Evolutionary conservation across 352 stramenopile species (phyloP).

Genomic region (Phytophthora constricta): DNA sequence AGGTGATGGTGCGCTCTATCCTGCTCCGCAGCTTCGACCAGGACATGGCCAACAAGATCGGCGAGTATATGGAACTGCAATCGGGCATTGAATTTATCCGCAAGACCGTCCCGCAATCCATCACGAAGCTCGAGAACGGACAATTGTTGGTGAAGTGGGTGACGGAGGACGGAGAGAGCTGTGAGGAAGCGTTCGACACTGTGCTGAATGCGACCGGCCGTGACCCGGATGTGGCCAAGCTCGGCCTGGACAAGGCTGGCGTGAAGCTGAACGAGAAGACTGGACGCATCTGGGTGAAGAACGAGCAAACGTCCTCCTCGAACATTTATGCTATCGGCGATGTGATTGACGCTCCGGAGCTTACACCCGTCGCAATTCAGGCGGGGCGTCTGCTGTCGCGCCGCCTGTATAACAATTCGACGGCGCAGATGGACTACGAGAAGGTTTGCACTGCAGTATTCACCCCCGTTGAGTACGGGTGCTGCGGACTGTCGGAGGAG

Average conservation of each 20-base stretch:
- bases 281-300: slow-evolving; percentile 90
- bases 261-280: slow-evolving; percentile 92
- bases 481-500: slow-evolving; percentile 97
- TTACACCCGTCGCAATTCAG: slow-evolving; percentile 98
- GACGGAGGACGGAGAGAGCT: slow-evolving; percentile 52
- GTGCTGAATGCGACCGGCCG: slow-evolving; percentile 96
- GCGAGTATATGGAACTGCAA: slow-evolving; percentile 92
- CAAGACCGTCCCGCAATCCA: slow-evolving; percentile 89
- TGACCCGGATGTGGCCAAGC: slow-evolving; percentile 91
- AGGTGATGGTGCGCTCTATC: slow-evolving; percentile 97
- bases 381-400: slow-evolving; percentile 91
- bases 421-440: slow-evolving; percentile 92
- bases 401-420: slow-evolving; percentile 90
- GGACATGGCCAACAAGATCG: slow-evolving; percentile 95
- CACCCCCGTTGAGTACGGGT: slow-evolving; percentile 98
- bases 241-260: slow-evolving; percentile 88
- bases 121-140: slow-evolving; percentile 91
- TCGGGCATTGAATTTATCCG: slow-evolving; percentile 93
- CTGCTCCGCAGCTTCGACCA: slow-evolving; percentile 98
- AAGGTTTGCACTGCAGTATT: slow-evolving; percentile 95
- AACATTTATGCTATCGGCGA: slow-evolving; percentile 98
- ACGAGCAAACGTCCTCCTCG: slow-evolving; percentile 94
- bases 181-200: slow-evolving; percentile 95
- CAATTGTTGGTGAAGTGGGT: slow-evolving; percentile 88
- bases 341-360: slow-evolving; percentile 96